A percentile compares a stretch with the other conserved stretches of the same genome.
phyloP scores from a whole-genome alignment of 2,329 filamentous ascomycete genomes.

The Trichophyton verrucosum region DNA sequence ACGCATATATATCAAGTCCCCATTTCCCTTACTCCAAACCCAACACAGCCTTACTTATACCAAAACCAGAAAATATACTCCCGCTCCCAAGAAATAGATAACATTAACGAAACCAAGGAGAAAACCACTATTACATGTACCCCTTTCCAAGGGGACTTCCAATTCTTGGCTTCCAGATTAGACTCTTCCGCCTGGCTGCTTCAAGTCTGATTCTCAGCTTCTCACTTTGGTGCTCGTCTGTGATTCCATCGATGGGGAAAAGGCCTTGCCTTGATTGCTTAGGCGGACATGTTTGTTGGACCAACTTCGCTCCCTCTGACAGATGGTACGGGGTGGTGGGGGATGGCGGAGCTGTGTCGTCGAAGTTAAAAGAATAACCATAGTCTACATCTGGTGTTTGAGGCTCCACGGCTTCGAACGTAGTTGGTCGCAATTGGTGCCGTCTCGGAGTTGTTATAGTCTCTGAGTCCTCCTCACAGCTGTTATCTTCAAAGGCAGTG shows the following conservation, averaged over 20 bases:
- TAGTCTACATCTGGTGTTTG: constrained; percentile 15
- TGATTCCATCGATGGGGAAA: constrained; percentile 22
- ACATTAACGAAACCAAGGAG: background rate
- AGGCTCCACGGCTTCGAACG: background rate
- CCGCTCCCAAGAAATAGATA: background rate
- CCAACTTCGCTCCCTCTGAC: constrained; percentile 30
- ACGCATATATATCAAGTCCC: background rate
- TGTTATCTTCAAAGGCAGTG: background rate
- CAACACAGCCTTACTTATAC: background rate
- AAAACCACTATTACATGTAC: background rate
- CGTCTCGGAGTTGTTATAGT: background rate
- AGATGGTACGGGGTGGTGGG: constrained; percentile 37
- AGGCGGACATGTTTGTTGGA: constrained; percentile 44
- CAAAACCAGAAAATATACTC: background rate
- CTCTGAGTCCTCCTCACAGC: background rate
- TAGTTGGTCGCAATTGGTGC: too few relatives aligned
- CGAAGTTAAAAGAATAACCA: constrained; percentile 22
- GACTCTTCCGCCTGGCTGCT: constrained; percentile 61
- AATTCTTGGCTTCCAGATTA: constrained; percentile 64
- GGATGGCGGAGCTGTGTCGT: constrained; percentile 30
- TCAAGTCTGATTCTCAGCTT: constrained; percentile 50
- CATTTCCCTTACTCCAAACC: background rate
- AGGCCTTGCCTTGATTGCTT: constrained; percentile 37
- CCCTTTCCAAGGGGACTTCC: constrained; percentile 52
- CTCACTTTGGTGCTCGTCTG: constrained; percentile 23